Evolutionary conservation across 495 filamentous ascomycete species (phyloP).

Genomic region (Alectoria sarmentosa): DNA sequence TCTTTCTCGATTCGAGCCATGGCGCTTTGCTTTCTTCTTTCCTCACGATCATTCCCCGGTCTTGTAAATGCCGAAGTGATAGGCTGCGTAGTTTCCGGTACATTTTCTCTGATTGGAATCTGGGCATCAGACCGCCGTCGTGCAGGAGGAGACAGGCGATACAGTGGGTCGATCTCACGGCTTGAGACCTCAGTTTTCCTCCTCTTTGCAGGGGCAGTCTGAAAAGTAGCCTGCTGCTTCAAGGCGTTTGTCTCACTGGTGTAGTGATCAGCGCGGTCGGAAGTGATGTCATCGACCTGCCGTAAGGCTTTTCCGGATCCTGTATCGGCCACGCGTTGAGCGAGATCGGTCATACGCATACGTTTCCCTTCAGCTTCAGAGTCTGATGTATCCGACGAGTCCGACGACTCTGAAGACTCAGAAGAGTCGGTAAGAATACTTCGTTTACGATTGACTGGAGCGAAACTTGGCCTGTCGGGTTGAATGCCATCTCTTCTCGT

Average conservation of each 20-base stretch:
- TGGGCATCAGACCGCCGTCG: background rate
- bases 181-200: slow-evolving; percentile 4
- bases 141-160: background rate
- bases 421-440: background rate
- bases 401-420: background rate
- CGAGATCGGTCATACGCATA: background rate
- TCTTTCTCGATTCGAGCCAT: background rate
- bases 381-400: background rate
- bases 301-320: background rate
- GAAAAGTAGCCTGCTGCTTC: background rate
- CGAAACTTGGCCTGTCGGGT: background rate
- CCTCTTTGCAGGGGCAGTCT: background rate
- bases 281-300: background rate
- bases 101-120: background rate
- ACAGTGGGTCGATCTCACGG: background rate
- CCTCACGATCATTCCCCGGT: slow-evolving; percentile 2
- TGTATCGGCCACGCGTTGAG: background rate
- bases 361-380: background rate
- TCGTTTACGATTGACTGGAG: slow-evolving; percentile 4
- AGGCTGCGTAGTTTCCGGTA: background rate
- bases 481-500: background rate
- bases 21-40: background rate
- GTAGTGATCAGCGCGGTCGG: background rate
- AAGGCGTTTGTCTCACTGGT: background rate
- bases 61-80: background rate